These are phyloP conservation scores for Metarhizium rileyi DNA, from an alignment of 2,329 filamentous ascomycete species.

Conservation along the genomic window DNA sequence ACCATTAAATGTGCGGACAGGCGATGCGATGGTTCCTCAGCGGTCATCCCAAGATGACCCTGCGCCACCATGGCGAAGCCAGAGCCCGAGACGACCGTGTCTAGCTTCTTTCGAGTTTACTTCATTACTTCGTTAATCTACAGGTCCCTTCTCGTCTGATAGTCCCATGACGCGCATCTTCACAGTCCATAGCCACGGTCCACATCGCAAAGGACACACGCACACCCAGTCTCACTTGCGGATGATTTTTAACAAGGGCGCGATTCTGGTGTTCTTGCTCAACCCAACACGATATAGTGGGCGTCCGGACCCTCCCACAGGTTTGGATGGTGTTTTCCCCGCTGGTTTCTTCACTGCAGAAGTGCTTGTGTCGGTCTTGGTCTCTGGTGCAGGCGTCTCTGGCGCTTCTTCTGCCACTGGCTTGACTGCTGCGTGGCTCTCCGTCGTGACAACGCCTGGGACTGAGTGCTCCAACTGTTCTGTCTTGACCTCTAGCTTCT, in stretches of 20 bases:
- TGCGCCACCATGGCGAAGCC: too few species aligned
- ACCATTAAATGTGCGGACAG: too few species aligned
- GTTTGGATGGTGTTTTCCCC: constrained; percentile 8
- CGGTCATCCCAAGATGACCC: too few species aligned
- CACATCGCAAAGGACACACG: neutral
- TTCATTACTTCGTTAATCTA: neutral
- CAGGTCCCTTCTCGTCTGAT: neutral
- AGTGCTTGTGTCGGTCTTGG: neutral
- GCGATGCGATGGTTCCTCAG: too few species aligned
- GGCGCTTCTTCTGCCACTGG: neutral
- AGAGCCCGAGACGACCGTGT: too few species aligned
- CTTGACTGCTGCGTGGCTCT: neutral
- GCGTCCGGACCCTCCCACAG: constrained; percentile 18
- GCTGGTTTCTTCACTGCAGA: constrained; percentile 2
- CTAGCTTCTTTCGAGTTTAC: neutral
- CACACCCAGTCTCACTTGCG: constrained; percentile 23
- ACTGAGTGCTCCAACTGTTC: neutral
- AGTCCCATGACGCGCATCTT: neutral
- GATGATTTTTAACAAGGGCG: constrained; percentile 40
- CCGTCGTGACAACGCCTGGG: neutral
- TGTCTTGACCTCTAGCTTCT: neutral
- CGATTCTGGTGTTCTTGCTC: constrained; percentile 40
- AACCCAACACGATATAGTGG: constrained; percentile 40
- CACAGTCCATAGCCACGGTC: neutral
- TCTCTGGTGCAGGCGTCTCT: neutral